phyloP scores from a whole-genome alignment of 2,329 filamentous ascomycete species.

The Leptosphaerulina australis region DNA sequence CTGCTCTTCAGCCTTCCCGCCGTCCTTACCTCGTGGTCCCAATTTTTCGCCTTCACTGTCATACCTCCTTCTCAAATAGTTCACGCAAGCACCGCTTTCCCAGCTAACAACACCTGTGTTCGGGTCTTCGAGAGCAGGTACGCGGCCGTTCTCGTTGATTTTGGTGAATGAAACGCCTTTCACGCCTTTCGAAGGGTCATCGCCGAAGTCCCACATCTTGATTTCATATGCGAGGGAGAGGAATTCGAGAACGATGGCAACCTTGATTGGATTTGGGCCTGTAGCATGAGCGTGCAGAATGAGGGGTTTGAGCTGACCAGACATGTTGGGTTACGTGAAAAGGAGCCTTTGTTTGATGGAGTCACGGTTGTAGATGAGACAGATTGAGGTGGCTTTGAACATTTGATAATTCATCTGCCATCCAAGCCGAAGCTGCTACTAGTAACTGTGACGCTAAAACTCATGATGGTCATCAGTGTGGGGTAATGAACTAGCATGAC shows the following conservation, averaged over 20 bases:
- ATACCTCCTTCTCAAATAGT: slow-evolving; percentile 10
- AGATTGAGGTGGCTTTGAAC: too few species aligned
- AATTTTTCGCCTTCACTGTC: slow-evolving; percentile 6
- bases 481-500: too few species aligned
- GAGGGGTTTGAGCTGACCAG: slow-evolving; percentile 17
- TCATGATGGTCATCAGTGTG: too few species aligned
- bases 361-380: too few species aligned
- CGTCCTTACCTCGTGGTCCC: not conserved
- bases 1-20: not conserved
- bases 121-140: slow-evolving; percentile 53
- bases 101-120: slow-evolving; percentile 44
- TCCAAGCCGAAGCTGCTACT: too few species aligned
- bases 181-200: slow-evolving; percentile 42
- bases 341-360: too few species aligned
- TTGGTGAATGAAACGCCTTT: slow-evolving; percentile 37
- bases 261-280: slow-evolving; percentile 52
- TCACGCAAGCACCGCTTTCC: slow-evolving; percentile 16
- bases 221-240: slow-evolving; percentile 51
- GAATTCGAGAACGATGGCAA: slow-evolving; percentile 55
- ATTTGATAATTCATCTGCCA: too few species aligned
- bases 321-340: not conserved
- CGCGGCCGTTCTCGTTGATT: slow-evolving; percentile 51
- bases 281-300: slow-evolving; percentile 18
- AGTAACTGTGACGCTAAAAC: too few species aligned
- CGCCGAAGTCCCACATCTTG: slow-evolving; percentile 47